phyloP scores from a whole-genome alignment of 202 grass and related monocot species.

The Carex arenaria region DNA sequence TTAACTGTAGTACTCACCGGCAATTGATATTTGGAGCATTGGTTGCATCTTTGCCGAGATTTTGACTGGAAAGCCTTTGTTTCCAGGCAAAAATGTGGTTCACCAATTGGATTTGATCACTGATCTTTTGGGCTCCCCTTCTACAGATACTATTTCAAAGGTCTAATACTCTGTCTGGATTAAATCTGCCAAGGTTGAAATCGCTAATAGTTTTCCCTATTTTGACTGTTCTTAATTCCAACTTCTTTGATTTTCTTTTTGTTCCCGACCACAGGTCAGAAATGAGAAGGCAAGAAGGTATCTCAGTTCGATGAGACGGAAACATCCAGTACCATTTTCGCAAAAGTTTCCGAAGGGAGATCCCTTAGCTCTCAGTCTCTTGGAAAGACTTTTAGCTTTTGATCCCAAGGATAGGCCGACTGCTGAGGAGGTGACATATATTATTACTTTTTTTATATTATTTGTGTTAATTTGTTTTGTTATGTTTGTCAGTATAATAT shows the following conservation, averaged over 20 bases:
- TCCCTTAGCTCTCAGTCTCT: constrained; percentile 72
- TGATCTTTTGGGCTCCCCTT: constrained; percentile 84
- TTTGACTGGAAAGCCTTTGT: constrained; percentile 93
- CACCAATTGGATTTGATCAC: constrained; percentile 98
- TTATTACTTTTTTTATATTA: neutral
- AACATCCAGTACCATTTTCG: constrained; percentile 67
- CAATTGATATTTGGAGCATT: constrained; percentile 99
- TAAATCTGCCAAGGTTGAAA: neutral
- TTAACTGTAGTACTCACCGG: constrained; percentile 71
- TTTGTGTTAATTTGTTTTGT: neutral
- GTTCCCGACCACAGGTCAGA: constrained; percentile 47
- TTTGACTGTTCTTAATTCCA: constrained; percentile 4
- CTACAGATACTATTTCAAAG: constrained; percentile 60
- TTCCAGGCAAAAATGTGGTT: constrained; percentile 99
- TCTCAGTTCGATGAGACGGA: constrained; percentile 73
- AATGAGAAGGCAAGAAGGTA: constrained; percentile 96
- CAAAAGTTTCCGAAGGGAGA: constrained; percentile 87
- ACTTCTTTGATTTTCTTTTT: neutral
- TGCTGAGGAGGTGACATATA: constrained; percentile 62
- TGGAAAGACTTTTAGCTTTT: constrained; percentile 88
- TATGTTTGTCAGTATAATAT: neutral
- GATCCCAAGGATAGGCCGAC: constrained; percentile 95
- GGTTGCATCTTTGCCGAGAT: constrained; percentile 99
- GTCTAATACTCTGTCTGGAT: constrained; percentile 37
- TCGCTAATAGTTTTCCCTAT: neutral